phyloP scores from a whole-genome alignment of 2,329 filamentous ascomycete species.

The Neurospora sp. region DNA sequence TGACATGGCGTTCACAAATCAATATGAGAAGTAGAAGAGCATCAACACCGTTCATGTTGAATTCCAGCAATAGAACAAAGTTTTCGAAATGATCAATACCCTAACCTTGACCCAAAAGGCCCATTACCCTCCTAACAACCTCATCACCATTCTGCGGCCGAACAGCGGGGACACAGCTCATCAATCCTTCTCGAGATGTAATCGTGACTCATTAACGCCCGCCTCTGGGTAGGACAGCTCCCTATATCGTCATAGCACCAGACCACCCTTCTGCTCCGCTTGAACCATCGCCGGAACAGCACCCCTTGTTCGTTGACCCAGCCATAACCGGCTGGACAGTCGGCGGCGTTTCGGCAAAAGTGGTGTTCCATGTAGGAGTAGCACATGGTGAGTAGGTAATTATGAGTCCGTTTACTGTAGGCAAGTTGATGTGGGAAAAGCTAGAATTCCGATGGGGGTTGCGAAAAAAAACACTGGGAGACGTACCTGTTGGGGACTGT shows the following conservation, averaged over 20 bases:
- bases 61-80: background rate
- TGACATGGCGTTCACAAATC: background rate
- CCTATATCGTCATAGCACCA: background rate
- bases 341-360: background rate
- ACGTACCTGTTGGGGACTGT: background rate
- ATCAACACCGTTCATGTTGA: background rate
- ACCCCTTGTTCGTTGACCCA: background rate
- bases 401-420: background rate
- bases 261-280: background rate
- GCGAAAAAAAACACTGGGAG: background rate
- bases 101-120: background rate
- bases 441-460: background rate
- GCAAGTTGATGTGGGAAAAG: background rate
- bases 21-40: background rate
- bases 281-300: background rate
- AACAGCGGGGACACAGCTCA: background rate
- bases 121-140: background rate
- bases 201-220: background rate
- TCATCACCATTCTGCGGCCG: no score
- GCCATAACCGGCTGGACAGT: background rate
- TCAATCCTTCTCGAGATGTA: background rate
- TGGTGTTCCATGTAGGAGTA: background rate
- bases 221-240: background rate
- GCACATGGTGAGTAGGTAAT: background rate
- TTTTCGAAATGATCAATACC: background rate